Base-by-base conservation (phyloP, 2,329 filamentous ascomycete species). In the Trichoderma lentiforme region DNA sequence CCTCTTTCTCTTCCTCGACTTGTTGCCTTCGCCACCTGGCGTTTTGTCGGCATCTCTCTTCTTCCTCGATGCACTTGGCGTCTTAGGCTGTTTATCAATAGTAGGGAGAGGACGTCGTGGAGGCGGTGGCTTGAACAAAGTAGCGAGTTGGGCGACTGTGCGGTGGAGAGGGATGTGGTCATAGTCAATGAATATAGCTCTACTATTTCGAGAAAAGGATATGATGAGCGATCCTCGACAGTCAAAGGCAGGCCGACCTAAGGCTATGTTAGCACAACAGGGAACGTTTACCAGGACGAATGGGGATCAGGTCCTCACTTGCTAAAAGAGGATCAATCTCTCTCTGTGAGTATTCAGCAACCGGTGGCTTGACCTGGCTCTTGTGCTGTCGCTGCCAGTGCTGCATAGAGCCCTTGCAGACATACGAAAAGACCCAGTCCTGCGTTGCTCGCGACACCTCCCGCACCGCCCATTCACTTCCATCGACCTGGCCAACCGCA, bases 181-280 rank as follows among this genome's bases (percentile, higher is more conserved):
- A 75, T 89, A 89, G 71, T 86, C 86, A 69, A 89, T 80, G 12
- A 83, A 82, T 51, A 90, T 84, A 9, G 81, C 79, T 36, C 84
- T 84, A 34, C 80, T 83, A 28, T 81, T 82, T 70, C 83, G 84
- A 7, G 83, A 82, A 73, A 90, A 89, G 1, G 82, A 77, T 57
- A 90, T 82, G 3, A 79, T 82, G 21, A 89, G 77, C 0, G 81
- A 81, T 21, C 88, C 88, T 47, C 86, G 83, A 72, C 88, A 90
- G 75, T 90, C 87, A 74, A 89, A 90, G 0, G 88, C 88, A 66
- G 88, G 88, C 15, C 88, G 86, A 32, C 80, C 86, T 88, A 73
- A 14, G 34, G 36, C 30, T 2, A 65, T n/a, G 63, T 73, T 21
- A 73, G 74, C 75, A 43, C 28, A 21, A 21, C 7, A 11, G n/a